Evolutionary conservation across 139 green algal genomes (phyloP), one percentile per base, ranked within the genome.

Genomic region (Chlamydomonas schloesseri): DNA sequence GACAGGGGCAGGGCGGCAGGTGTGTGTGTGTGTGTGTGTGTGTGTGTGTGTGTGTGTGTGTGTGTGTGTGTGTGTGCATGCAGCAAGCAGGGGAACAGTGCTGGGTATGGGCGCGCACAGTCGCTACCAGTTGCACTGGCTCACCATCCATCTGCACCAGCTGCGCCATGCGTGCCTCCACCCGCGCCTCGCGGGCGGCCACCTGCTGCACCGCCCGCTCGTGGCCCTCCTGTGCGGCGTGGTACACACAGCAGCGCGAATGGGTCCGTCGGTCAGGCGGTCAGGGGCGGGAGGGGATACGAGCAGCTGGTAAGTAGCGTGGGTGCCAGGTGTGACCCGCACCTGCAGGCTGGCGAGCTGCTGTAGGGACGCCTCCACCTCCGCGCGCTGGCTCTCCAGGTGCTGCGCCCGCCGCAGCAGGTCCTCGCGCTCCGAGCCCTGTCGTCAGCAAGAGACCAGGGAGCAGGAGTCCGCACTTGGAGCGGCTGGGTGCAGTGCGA

Each of bases 301-400:
- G n/a, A n/a, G n/a, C n/a, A n/a, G n/a, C n/a, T n/a, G n/a, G n/a
- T n/a, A n/a, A n/a, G n/a, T n/a, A n/a, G n/a, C n/a, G n/a, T n/a
- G n/a, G n/a, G n/a, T n/a, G n/a, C n/a, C n/a, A n/a, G n/a, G n/a
- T n/a, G n/a, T n/a, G n/a, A n/a, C n/a, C 14, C 60, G 11, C 42
- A 85, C 79, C 79, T 85, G 79, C 67, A 85, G 47, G 67, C 21
- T 57, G 18, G 65, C n/a, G 21, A 85, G 79, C 79, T 85, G 79
- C 67, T 85, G 79, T 47, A 85, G 67, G 9, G 79, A 65, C 9
- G 67, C 65, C 67, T 85, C 31, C 79, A 85, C 79, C 50, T 85
- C 79, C 3, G 47, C 65, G 14, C 50, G 65, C 79, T 76, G 79
- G 1, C 15, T 21, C 23, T 76, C 67, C 47, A 85, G 79, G 60